These are phyloP conservation scores for Globisporangium takayamanum DNA, from an alignment of 352 stramenopile species.

Conservation along the genomic window DNA sequence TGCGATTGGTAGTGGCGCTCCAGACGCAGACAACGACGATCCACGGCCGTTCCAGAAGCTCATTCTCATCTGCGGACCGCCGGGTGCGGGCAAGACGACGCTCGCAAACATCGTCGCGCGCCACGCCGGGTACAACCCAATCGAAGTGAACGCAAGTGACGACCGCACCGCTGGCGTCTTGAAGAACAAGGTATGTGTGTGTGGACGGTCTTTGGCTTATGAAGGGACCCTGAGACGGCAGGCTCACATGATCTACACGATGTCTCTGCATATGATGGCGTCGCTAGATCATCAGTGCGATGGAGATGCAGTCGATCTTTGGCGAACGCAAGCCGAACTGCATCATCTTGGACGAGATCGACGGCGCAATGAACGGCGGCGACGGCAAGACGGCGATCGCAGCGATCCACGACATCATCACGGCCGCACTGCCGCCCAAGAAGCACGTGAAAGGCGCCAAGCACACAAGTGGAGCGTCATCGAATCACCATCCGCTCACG, in stretches of 20 bases:
- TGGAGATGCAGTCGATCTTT: slow-evolving; percentile 90
- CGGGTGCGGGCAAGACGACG: slow-evolving; percentile 95
- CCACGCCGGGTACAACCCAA: slow-evolving; percentile 94
- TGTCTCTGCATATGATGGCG: not conserved
- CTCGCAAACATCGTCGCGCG: slow-evolving; percentile 94
- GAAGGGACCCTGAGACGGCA: not conserved
- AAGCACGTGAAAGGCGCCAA: slow-evolving; percentile 25
- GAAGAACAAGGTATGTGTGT: slow-evolving; percentile 73
- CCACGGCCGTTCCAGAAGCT: slow-evolving; percentile 73
- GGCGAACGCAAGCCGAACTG: slow-evolving; percentile 91
- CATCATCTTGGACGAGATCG: slow-evolving; percentile 98
- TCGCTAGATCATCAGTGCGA: slow-evolving; percentile 74
- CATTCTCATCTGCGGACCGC: slow-evolving; percentile 93
- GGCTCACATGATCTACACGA: not conserved
- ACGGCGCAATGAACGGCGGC: slow-evolving; percentile 91
- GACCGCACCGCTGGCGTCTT: slow-evolving; percentile 91
- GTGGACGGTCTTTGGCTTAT: too few species aligned
- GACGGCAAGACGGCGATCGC: slow-evolving; percentile 84
- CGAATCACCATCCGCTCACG: slow-evolving; percentile 71
- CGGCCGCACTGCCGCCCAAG: slow-evolving; percentile 63
- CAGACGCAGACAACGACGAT: slow-evolving; percentile 20
- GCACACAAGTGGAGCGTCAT: slow-evolving; percentile 15
- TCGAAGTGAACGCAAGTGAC: slow-evolving; percentile 98
- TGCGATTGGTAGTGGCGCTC: slow-evolving; percentile 1
- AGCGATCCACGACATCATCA: slow-evolving; percentile 91